A percentile compares a stretch with the other conserved stretches of the same genome.
These are phyloP conservation scores for Acacia acuminata DNA, from an alignment of 306 rosid species.

Conservation along the genomic window DNA sequence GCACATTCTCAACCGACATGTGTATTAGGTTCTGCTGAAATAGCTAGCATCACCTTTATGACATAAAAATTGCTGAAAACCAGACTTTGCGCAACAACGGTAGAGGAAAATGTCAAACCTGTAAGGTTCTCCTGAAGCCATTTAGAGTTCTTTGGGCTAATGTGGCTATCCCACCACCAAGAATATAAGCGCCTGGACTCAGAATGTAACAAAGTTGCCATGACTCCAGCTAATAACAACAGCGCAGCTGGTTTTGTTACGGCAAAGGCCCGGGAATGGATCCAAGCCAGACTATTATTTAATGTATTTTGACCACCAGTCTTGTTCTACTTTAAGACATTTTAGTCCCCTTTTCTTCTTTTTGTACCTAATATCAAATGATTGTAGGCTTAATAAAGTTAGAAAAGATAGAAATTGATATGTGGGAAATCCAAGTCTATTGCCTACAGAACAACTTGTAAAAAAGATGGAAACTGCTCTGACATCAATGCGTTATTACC, in stretches of 20 bases:
- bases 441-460: slow-evolving; percentile 10
- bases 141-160: slow-evolving; percentile 92
- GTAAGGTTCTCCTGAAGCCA: slow-evolving; percentile 99
- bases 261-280: slow-evolving; percentile 46
- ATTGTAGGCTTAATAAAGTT: background rate
- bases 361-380: slow-evolving; percentile 40
- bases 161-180: slow-evolving; percentile 99
- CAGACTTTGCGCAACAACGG: background rate
- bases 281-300: slow-evolving; percentile 72
- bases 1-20: slow-evolving; percentile 6
- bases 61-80: slow-evolving; percentile 5
- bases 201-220: slow-evolving; percentile 78
- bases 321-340: slow-evolving; percentile 28
- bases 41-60: slow-evolving; percentile 8
- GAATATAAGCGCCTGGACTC: slow-evolving; percentile 94
- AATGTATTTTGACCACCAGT: slow-evolving; percentile 31
- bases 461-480: slow-evolving; percentile 5
- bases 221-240: slow-evolving; percentile 64
- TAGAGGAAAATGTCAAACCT: slow-evolving; percentile 49
- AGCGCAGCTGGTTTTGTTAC: slow-evolving; percentile 62
- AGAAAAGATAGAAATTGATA: slow-evolving; percentile 17
- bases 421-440: slow-evolving; percentile 15
- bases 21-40: background rate
- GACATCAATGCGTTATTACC: slow-evolving; percentile 30
- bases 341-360: slow-evolving; percentile 25